phyloP scores from a whole-genome alignment of 2,329 filamentous ascomycete genomes.

The Dactylella cylindrospora region DNA sequence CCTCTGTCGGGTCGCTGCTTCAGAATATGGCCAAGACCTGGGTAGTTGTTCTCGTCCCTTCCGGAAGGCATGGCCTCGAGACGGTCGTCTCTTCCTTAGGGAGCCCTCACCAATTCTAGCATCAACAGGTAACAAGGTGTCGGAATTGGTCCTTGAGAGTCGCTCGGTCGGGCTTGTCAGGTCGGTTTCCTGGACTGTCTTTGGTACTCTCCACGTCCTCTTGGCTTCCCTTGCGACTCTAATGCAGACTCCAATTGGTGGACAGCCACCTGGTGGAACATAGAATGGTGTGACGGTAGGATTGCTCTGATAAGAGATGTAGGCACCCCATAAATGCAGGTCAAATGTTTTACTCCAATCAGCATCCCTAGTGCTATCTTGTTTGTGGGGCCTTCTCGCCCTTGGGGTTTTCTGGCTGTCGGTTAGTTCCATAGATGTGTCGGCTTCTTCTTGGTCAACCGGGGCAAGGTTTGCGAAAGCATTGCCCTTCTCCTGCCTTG shows the following conservation, averaged over 20 bases:
- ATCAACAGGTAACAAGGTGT: slow-evolving; percentile 31
- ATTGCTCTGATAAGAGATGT: slow-evolving; percentile 66
- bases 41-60: slow-evolving; percentile 20
- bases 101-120: slow-evolving; percentile 45
- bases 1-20: slow-evolving; percentile 64
- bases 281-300: slow-evolving; percentile 68
- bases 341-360: slow-evolving; percentile 67
- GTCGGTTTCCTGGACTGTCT: slow-evolving; percentile 50
- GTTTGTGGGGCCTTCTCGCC: slow-evolving; percentile 24
- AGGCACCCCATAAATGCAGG: slow-evolving; percentile 67
- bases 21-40: slow-evolving; percentile 63
- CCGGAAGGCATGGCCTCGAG: slow-evolving; percentile 52
- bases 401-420: slow-evolving; percentile 22
- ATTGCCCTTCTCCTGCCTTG: slow-evolving; percentile 44
- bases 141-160: slow-evolving; percentile 44
- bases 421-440: slow-evolving; percentile 10
- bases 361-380: slow-evolving; percentile 45
- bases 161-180: slow-evolving; percentile 46
- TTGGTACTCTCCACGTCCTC: slow-evolving; percentile 67
- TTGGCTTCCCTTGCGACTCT: slow-evolving; percentile 68
- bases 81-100: slow-evolving; percentile 45
- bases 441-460: slow-evolving; percentile 27
- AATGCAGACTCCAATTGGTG: slow-evolving; percentile 65
- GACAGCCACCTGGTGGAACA: slow-evolving; percentile 64
- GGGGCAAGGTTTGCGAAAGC: slow-evolving; percentile 26